Percentiles rank a stretch among this genome's conserved stretches.
phyloP scores from a whole-genome alignment of 2,329 filamentous ascomycete genomes.

The Dactylellina cionopaga region DNA sequence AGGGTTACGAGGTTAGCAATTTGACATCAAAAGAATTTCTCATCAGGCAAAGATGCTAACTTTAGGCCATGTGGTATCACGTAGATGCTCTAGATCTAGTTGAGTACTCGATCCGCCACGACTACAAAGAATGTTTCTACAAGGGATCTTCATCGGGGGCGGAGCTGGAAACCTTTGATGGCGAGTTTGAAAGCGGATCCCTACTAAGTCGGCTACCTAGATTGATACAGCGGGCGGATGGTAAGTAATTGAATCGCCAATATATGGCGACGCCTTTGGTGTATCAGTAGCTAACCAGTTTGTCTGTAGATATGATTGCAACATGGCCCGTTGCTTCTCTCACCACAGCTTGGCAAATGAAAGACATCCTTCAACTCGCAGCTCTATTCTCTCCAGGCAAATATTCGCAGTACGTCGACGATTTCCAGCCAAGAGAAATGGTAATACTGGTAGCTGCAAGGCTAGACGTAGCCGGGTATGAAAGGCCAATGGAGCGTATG shows the following conservation, averaged over 20 bases:
- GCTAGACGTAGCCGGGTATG: conserved; percentile 33
- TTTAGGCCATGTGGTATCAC: not conserved
- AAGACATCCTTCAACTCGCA: conserved; percentile 39
- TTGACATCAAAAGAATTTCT: not conserved
- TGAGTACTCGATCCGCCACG: conserved; percentile 45
- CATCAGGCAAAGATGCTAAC: not conserved
- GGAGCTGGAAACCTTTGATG: conserved; percentile 47
- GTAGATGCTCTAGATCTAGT: conserved; percentile 43
- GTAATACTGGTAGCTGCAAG: conserved; percentile 41
- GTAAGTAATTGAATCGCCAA: conserved; percentile 20
- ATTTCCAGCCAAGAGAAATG: conserved; percentile 41
- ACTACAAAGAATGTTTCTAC: conserved; percentile 50
- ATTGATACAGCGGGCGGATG: conserved; percentile 47
- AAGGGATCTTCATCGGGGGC: conserved; percentile 40
- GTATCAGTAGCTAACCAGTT: not conserved
- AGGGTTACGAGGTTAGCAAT: conserved; percentile 35
- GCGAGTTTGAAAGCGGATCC: conserved; percentile 43
- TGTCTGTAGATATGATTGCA: conserved; percentile 47
- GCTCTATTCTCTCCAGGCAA: conserved; percentile 35
- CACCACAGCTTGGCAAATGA: conserved; percentile 46
- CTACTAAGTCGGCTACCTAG: conserved; percentile 39
- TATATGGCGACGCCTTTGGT: not conserved
- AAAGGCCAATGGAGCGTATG: conserved; percentile 17
- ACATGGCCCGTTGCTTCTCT: conserved; percentile 36
- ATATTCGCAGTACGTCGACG: conserved; percentile 38